A percentile compares a stretch with the other conserved stretches of the same genome.
phyloP scores from a whole-genome alignment of 2,329 filamentous ascomycete species.

The Fusarium hostae region DNA sequence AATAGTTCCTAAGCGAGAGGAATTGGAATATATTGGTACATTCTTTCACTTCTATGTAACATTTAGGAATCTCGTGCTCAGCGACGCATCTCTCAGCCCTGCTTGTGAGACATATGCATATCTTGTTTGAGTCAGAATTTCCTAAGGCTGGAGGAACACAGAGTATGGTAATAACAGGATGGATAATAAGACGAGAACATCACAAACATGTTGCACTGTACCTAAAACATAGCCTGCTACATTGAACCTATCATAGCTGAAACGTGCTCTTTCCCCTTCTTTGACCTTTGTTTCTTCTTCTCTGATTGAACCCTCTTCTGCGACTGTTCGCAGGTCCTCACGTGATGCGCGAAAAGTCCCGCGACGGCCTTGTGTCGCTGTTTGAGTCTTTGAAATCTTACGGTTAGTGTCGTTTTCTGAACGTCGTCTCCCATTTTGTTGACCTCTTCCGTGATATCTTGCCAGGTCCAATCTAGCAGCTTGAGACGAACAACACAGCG shows the following conservation, averaged over 20 bases:
- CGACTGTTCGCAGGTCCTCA: neutral
- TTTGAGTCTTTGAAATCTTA: neutral
- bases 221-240: neutral
- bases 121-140: neutral
- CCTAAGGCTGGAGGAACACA: neutral
- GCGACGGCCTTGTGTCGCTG: neutral
- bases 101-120: neutral
- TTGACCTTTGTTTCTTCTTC: neutral
- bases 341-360: neutral
- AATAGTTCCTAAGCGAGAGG: neutral
- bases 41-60: neutral
- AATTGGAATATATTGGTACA: neutral
- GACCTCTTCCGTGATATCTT: neutral
- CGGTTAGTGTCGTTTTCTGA: neutral
- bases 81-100: neutral
- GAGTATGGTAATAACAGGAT: neutral
- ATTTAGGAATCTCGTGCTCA: neutral
- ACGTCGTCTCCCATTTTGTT: neutral
- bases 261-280: neutral
- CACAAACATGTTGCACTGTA: too few species aligned
- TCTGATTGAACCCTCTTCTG: neutral
- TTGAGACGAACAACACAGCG: neutral
- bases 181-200: neutral
- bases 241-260: too few species aligned
- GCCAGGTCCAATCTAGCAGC: neutral